phyloP scores from a whole-genome alignment of 345 rosid genomes.

The Eutrema yunnanense region DNA sequence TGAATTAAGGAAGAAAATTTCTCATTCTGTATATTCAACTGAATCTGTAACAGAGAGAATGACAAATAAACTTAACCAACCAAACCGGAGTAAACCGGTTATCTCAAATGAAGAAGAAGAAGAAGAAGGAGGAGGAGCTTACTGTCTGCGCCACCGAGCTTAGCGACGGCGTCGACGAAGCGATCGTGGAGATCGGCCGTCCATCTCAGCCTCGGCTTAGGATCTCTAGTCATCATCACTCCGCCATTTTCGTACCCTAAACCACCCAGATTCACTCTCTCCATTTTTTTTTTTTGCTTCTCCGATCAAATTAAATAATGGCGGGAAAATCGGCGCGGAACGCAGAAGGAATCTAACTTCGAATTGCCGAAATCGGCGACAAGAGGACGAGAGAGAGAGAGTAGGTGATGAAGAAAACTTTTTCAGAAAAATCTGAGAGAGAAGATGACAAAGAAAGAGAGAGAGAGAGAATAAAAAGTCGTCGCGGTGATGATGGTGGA shows the following conservation, averaged over 20 bases:
- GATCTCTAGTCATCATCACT: conserved; percentile 80
- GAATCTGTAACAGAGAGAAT: not conserved
- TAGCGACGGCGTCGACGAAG: conserved; percentile 40
- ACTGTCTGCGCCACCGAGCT: conserved; percentile 52
- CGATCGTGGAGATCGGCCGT: conserved; percentile 41
- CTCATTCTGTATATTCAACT: not conserved
- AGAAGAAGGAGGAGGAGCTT: not conserved
- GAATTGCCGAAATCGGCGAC: not conserved
- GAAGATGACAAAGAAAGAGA: not conserved
- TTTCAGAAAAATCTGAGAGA: not conserved
- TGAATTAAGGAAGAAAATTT: not conserved
- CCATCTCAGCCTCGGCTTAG: conserved; percentile 54
- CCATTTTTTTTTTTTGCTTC: conserved; percentile 26
- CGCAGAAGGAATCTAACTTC: not conserved
- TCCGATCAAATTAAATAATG: conserved; percentile 3
- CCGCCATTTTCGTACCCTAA: conserved; percentile 45
- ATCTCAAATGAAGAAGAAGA: not conserved
- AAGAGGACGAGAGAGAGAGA: not conserved
- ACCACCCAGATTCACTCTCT: conserved; percentile 34
- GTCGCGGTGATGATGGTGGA: conserved; percentile 22
- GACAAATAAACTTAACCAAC: not conserved
- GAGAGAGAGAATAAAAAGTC: conserved; percentile 24
- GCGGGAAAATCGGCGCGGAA: conserved; percentile 14
- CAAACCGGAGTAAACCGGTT: conserved; percentile 10
- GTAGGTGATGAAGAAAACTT: not conserved